Base-by-base conservation (phyloP, 2,329 filamentous ascomycete genomes). In the Ophiostoma angusticollis region DNA sequence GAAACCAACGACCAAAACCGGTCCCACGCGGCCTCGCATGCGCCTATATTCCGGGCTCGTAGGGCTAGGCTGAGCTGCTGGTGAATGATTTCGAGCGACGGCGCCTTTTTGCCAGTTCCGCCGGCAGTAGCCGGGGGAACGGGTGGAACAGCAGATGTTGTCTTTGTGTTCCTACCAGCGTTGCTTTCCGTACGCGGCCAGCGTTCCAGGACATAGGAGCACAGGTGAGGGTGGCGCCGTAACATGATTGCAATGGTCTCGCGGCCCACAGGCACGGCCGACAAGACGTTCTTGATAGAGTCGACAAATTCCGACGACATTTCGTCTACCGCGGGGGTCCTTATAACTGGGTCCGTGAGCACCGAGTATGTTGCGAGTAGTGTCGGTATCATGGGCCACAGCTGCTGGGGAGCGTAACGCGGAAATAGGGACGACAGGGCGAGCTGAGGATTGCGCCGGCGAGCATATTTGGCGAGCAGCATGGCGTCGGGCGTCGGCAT, bases 291-390 rank as follows among this genome's bases (percentile, higher is more conserved):
- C 9, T 37, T 44, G 35, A 57, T 45, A 19, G 49, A 46, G 5
- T 47, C 17, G 4, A 54, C 41, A 22, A 58, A 51, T 9, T 52
- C 50, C 3, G 35, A 32, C 9, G 55, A 53, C 21, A 43, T 47
- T 14, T 45, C 32, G 12, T 40, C 35, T 27, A 46, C 35, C 5
- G 41, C 39, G 7, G 42, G 29, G n/a, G 46, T 45, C 23, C 41
- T 39, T 14, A 51, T 45, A 19, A 45, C 41, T 8, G 50, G 42
- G 38, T 65, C 61, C 6, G 55, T 50, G 16, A 66, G 49, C 27
- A 65, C 39, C 13, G 53, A 50, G 43, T 57, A 63, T 0, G 62
- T 62, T 23, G 57, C 57, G 23, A 64, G 54, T 4, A 59, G 57
- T 9, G 61, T 52, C 19, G 56, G 50, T 24, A 47, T 44, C 18